Evolutionary conservation across 2,329 filamentous ascomycete species (phyloP).

Genomic region (Aspergillus floridensis): DNA sequence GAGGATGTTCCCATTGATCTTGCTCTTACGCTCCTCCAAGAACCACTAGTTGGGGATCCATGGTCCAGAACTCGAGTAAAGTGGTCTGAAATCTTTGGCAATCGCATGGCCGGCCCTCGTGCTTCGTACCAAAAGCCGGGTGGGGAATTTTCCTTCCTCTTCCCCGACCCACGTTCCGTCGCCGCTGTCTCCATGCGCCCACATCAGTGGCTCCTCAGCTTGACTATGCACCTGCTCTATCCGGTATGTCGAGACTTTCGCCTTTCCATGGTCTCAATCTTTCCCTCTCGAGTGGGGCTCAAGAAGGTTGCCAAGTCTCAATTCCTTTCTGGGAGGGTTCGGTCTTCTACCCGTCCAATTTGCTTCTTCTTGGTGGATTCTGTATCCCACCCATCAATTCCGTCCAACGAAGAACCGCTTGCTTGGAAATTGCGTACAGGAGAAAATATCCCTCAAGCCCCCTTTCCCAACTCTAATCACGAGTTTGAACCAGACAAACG

Average conservation of each 20-base stretch:
- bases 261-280: background rate
- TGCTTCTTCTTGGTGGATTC: background rate
- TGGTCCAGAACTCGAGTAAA: slow-evolving; percentile 8
- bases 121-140: slow-evolving; percentile 1
- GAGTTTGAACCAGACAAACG: background rate
- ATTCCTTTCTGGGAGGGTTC: background rate
- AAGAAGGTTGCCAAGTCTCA: background rate
- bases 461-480: background rate
- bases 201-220: slow-evolving; percentile 6
- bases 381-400: background rate
- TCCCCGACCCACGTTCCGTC: slow-evolving; percentile 3
- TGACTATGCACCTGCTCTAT: slow-evolving; percentile 13
- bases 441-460: background rate
- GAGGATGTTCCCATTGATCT: background rate
- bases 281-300: background rate
- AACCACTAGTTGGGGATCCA: slow-evolving; percentile 5
- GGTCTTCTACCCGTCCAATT: background rate
- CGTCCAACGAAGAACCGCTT: background rate
- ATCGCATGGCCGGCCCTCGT: slow-evolving; percentile 14
- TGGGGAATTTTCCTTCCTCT: background rate
- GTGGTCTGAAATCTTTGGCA: background rate
- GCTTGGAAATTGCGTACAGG: background rate
- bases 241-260: slow-evolving; percentile 10
- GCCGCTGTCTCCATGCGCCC: slow-evolving; percentile 1
- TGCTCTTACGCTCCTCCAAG: background rate